Evolutionary conservation across 2,329 filamentous ascomycete species (phyloP).

Genomic region (Alternaria consortialis): DNA sequence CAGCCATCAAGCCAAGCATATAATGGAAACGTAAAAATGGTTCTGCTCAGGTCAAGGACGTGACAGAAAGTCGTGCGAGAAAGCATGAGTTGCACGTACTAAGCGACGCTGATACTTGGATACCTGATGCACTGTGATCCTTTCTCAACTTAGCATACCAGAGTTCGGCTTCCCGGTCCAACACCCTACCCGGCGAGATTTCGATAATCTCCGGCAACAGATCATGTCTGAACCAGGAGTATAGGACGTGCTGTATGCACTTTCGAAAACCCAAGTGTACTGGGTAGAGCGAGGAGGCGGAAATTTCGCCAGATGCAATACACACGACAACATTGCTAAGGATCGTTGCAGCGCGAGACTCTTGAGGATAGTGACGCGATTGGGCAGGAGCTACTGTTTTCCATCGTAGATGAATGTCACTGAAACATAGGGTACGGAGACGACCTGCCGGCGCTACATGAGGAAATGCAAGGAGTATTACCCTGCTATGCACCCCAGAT

Average conservation of each 20-base stretch:
- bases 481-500: conserved; percentile 29
- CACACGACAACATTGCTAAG: background rate
- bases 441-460: conserved; percentile 8
- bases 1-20: background rate
- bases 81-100: background rate
- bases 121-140: conserved; percentile 14
- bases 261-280: background rate
- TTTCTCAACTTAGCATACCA: background rate
- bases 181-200: background rate
- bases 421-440: conserved; percentile 5
- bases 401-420: background rate
- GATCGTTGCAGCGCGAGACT: conserved; percentile 1
- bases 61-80: background rate
- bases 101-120: conserved; percentile 13
- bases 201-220: conserved; percentile 6
- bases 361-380: conserved; percentile 1
- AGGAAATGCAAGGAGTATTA: conserved; percentile 17
- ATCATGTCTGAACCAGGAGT: conserved; percentile 1
- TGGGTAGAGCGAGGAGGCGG: background rate
- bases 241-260: background rate
- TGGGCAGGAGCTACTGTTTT: background rate
- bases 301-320: background rate
- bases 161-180: background rate
- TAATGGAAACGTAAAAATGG: background rate
- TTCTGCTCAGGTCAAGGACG: background rate